These are phyloP conservation scores for Penicillium fuscoglaucum DNA, from an alignment of 2,329 filamentous ascomycete genomes.

Conservation along the genomic window DNA sequence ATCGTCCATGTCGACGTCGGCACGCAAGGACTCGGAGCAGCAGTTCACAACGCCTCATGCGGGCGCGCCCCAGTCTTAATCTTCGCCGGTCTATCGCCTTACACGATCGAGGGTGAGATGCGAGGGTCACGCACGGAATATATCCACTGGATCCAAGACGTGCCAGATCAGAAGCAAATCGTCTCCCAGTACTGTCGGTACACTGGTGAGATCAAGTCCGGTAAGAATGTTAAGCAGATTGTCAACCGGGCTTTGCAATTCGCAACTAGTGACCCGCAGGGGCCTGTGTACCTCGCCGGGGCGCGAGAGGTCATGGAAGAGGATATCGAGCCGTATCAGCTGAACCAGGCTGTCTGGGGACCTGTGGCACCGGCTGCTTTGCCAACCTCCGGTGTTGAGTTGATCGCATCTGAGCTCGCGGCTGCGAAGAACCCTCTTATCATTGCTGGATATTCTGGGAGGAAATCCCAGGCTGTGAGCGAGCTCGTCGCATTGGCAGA, in stretches of 20 bases:
- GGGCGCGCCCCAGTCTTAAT: conserved; percentile 74
- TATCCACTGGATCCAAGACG: conserved; percentile 84
- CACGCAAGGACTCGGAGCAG: conserved; percentile 74
- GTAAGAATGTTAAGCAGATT: conserved; percentile 84
- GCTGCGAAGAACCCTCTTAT: conserved; percentile 51
- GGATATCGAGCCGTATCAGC: conserved; percentile 70
- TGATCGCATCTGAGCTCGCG: conserved; percentile 47
- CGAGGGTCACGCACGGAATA: conserved; percentile 77
- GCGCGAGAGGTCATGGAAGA: conserved; percentile 83
- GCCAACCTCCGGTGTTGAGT: conserved; percentile 48
- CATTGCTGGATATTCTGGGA: conserved; percentile 54
- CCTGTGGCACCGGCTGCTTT: conserved; percentile 68
- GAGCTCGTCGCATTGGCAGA: conserved; percentile 51
- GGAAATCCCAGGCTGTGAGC: conserved; percentile 44
- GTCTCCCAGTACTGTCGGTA: conserved; percentile 84
- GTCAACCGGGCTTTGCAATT: conserved; percentile 83
- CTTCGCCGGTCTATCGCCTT: conserved; percentile 75
- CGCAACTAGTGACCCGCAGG: conserved; percentile 72
- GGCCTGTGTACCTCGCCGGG: conserved; percentile 76
- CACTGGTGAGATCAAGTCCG: conserved; percentile 77
- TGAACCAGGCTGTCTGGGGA: conserved; percentile 70
- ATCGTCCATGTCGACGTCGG: conserved; percentile 81
- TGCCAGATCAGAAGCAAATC: conserved; percentile 78
- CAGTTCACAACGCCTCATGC: conserved; percentile 75
- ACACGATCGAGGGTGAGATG: conserved; percentile 75